Conservation (phyloP, 2,329 filamentous ascomycete genomes). For the Aspergillus sp. region DNA sequence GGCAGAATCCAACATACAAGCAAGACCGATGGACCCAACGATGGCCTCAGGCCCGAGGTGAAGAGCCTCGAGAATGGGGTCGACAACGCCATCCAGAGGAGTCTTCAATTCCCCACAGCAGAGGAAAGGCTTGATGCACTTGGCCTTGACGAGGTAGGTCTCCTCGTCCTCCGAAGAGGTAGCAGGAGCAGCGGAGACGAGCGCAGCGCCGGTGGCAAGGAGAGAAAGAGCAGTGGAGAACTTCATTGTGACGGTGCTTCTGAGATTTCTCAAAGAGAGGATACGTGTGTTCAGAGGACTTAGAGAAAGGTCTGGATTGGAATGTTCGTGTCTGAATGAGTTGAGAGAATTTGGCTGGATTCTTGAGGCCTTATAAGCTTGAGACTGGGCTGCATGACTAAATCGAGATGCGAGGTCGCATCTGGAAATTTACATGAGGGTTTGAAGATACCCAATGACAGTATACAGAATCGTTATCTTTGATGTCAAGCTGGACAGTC, state of each 20-base stretch:
- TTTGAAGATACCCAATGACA: not conserved
- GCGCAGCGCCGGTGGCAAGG: constrained; percentile 25
- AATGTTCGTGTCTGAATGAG: not conserved
- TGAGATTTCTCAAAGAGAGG: not conserved
- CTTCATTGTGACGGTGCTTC: constrained; percentile 22
- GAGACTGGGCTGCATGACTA: not conserved
- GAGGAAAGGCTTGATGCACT: constrained; percentile 20
- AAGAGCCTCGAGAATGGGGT: constrained; percentile 22
- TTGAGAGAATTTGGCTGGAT: not conserved
- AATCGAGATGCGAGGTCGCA: not conserved
- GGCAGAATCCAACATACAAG: constrained; percentile 18
- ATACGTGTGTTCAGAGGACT: not conserved
- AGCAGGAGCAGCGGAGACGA: constrained; percentile 26
- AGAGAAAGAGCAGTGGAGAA: constrained; percentile 25
- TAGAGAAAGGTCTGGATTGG: not conserved
- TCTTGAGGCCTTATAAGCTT: not conserved
- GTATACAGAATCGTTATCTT: not conserved
- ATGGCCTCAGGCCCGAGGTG: constrained; percentile 22
- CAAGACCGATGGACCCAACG: constrained; percentile 27
- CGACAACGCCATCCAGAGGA: constrained; percentile 24
- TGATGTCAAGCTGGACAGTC: not conserved
- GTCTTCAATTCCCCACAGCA: constrained; percentile 30
- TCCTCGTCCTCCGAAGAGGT: constrained; percentile 8
- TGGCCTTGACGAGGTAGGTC: constrained; percentile 12
- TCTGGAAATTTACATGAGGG: not conserved